phyloP scores from a whole-genome alignment of 169 alveolate genomes.

The Theileria equi region DNA sequence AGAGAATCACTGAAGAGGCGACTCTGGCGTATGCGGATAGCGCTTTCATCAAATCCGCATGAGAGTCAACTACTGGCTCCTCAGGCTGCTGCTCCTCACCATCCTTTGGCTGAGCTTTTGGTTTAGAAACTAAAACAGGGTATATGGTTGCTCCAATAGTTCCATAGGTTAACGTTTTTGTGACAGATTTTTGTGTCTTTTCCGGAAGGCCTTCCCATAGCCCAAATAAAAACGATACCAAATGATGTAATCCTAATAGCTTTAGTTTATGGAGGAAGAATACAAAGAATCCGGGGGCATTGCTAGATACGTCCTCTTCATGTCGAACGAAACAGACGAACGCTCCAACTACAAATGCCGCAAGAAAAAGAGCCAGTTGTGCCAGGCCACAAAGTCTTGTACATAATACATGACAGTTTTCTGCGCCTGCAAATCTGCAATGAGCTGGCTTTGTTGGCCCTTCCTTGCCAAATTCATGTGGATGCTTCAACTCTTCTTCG shows the following conservation, averaged over 20 bases:
- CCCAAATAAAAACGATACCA: not conserved
- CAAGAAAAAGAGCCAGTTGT: constrained; percentile 29
- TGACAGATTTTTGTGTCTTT: not conserved
- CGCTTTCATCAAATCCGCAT: not conserved
- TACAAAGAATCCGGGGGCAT: constrained; percentile 31
- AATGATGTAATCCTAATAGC: constrained; percentile 3
- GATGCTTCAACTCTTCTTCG: constrained; percentile 51
- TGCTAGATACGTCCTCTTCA: not conserved
- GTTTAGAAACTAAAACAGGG: constrained; percentile 38
- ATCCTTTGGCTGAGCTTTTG: constrained; percentile 8
- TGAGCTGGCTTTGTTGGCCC: not conserved
- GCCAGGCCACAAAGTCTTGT: constrained; percentile 2
- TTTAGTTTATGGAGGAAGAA: constrained; percentile 13
- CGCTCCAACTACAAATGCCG: constrained; percentile 24
- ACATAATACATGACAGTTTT: not conserved
- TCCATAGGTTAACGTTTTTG: constrained; percentile 39
- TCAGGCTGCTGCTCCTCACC: constrained; percentile 2
- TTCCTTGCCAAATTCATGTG: constrained; percentile 15
- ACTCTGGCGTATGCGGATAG: constrained; percentile 1
- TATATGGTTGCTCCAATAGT: constrained; percentile 28
- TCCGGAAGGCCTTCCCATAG: constrained; percentile 31
- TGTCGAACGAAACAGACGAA: constrained; percentile 42
- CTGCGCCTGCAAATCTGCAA: constrained; percentile 6
- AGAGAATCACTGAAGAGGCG: constrained; percentile 16
- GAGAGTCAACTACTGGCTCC: not conserved